Evolutionary conservation across 495 filamentous ascomycete genomes (phyloP), one percentile per base, ranked within the genome.

Genomic region (Tirmania nivea): DNA sequence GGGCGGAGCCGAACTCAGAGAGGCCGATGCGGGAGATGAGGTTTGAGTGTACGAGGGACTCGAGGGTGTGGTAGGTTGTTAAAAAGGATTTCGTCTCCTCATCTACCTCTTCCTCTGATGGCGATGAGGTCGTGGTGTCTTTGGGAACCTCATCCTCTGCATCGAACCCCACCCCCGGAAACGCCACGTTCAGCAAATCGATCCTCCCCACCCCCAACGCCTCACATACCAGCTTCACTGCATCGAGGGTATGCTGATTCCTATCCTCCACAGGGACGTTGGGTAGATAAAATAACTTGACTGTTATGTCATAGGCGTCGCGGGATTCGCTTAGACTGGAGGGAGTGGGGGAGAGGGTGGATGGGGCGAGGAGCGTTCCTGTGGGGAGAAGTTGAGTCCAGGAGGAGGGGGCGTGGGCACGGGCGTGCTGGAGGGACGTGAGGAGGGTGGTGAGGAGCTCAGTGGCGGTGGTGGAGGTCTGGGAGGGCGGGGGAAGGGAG

Each of bases 91-190:
- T 65, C 6, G 76, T 60, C 60, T 79, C 76, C 51, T 80, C 86
- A 34, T 45, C 39, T 19, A 14, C 14, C 39, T 45, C 39, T n/a
- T n/a, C n/a, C n/a, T n/a, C n/a, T n/a, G n/a, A n/a, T n/a, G n/a
- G n/a, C n/a, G n/a, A n/a, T n/a, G n/a, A n/a, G n/a, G n/a, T 7
- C 0, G 7, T 31, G 7, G 25, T 31, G 25, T 3, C 25, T 31
- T 7, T 31, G 25, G 25, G 25, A 54, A 78, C 78, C 65, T 88
- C 83, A 65, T 89, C 89, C 48, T 94, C 86, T 14, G 85, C 86
- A 54, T 96, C 87, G 57, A 96, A 95, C 12, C 84, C 79, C 63
- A 99, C 81, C 39, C 85, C 84, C 0, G 90, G 92, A 63, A 95
- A 94, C 2, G 86, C 92, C 14, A 89, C 78, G 58, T 96, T 90